Conservation (phyloP, 2,329 filamentous ascomycete genomes). For the Dactylellina haptotyla region DNA sequence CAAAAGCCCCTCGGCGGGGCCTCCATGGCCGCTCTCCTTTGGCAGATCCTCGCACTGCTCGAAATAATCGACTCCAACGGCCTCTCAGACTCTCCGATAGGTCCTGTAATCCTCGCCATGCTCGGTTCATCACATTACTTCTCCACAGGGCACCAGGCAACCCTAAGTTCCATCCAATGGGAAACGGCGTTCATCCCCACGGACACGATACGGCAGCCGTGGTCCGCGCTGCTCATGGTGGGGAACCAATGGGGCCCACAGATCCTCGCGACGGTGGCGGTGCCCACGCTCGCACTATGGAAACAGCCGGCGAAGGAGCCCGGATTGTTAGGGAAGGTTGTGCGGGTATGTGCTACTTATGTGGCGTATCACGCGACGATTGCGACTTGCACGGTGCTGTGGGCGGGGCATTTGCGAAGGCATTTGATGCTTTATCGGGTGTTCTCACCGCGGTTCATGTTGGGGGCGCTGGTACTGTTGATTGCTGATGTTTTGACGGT, state of each 20-base stretch:
- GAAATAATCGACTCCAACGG: conserved; percentile 72
- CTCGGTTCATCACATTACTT: conserved; percentile 95
- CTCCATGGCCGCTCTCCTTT: conserved; percentile 80
- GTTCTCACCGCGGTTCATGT: conserved; percentile 90
- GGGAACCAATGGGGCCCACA: conserved; percentile 91
- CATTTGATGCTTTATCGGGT: conserved; percentile 98
- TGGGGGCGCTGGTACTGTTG: conserved; percentile 75
- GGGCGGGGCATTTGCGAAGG: conserved; percentile 85
- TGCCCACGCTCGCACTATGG: conserved; percentile 87
- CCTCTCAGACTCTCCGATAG: conserved; percentile 76
- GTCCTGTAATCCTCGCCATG: conserved; percentile 83
- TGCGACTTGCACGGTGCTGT: conserved; percentile 85
- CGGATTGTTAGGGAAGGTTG: conserved; percentile 73
- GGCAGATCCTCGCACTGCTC: conserved; percentile 85
- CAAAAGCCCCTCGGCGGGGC: conserved; percentile 95
- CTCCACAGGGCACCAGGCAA: conserved; percentile 96
- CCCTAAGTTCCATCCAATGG: conserved; percentile 90
- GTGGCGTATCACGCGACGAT: conserved; percentile 84
- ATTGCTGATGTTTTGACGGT: conserved; percentile 73
- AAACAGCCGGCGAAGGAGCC: conserved; percentile 80
- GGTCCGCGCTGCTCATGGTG: conserved; percentile 81
- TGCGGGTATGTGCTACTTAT: conserved; percentile 77
- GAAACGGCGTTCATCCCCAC: conserved; percentile 89
- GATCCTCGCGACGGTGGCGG: conserved; percentile 80
- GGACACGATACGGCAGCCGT: conserved; percentile 84